These are phyloP conservation scores for Pythium sukuiense DNA, from an alignment of 352 stramenopile genomes.

Conservation along the genomic window DNA sequence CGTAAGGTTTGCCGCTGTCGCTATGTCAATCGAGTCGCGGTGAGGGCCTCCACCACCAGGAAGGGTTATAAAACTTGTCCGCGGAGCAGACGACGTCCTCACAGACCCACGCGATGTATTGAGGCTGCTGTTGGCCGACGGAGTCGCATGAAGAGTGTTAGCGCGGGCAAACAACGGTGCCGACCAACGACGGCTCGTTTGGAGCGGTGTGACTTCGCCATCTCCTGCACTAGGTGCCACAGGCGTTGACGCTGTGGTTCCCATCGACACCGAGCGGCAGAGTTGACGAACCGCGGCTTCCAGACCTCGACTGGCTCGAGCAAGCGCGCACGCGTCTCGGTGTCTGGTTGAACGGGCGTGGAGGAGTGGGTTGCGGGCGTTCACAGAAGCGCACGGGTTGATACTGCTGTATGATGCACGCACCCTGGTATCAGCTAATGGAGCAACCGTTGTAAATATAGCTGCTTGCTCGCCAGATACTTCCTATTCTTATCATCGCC, in stretches of 20 bases:
- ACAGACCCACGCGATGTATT: not conserved
- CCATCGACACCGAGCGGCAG: not conserved
- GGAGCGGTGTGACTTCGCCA: not conserved
- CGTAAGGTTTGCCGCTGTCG: not conserved
- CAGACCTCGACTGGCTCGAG: not conserved
- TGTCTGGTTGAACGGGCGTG: not conserved
- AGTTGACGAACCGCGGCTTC: not conserved
- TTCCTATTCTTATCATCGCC: slow-evolving; percentile 5
- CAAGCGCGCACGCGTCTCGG: not conserved
- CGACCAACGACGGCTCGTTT: not conserved
- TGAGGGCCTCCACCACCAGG: not conserved
- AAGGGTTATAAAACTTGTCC: not conserved
- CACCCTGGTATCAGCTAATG: not conserved
- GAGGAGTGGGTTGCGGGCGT: not conserved
- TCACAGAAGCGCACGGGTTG: not conserved
- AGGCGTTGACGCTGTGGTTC: not conserved
- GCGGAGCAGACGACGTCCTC: not conserved
- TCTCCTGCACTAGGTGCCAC: not conserved
- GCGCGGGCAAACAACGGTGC: not conserved
- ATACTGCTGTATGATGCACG: not conserved
- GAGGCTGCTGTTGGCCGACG: not conserved
- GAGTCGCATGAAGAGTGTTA: not conserved
- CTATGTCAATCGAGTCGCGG: not conserved
- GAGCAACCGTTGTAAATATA: not conserved
- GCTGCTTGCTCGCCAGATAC: not conserved